Evolutionary conservation across 139 green algal species (phyloP).

Genomic region (Coelastrella sp.): DNA sequence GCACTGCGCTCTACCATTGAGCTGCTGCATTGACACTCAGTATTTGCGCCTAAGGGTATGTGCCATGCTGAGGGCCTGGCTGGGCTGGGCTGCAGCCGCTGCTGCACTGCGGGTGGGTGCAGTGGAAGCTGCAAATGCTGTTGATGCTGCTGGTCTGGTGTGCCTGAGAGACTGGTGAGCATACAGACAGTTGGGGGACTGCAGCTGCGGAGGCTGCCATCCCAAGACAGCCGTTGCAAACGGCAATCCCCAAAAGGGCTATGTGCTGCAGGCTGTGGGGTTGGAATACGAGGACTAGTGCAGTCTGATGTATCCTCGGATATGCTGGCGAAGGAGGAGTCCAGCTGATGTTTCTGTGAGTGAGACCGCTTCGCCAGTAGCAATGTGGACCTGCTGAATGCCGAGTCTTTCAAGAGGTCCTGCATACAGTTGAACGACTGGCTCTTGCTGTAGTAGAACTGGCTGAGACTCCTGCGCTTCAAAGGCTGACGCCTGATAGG

Average conservation of each 20-base stretch:
- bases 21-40: too few relatives aligned
- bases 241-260: neutral
- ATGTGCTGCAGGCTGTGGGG: neutral
- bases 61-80: slow-evolving; percentile 4
- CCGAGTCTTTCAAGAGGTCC: neutral
- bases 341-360: neutral
- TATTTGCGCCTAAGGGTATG: neutral
- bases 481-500: slow-evolving; percentile 1
- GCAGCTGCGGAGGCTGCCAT: slow-evolving; percentile 6
- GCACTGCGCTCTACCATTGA: neutral
- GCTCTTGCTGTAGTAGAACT: slow-evolving; percentile 36
- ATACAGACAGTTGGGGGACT: neutral
- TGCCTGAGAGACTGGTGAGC: neutral
- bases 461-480: slow-evolving; percentile 26
- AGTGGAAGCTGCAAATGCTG: neutral
- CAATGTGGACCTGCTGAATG: neutral
- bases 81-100: neutral
- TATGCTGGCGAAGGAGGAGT: neutral
- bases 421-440: slow-evolving; percentile 41
- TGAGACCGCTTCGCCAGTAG: slow-evolving; percentile 33
- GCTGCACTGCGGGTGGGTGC: neutral
- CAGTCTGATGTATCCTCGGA: slow-evolving; percentile 4
- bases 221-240: slow-evolving; percentile 6
- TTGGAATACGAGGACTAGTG: neutral
- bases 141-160: neutral